These are phyloP conservation scores for Lablab purpureus DNA, from an alignment of 306 rosid species.

Conservation along the genomic window DNA sequence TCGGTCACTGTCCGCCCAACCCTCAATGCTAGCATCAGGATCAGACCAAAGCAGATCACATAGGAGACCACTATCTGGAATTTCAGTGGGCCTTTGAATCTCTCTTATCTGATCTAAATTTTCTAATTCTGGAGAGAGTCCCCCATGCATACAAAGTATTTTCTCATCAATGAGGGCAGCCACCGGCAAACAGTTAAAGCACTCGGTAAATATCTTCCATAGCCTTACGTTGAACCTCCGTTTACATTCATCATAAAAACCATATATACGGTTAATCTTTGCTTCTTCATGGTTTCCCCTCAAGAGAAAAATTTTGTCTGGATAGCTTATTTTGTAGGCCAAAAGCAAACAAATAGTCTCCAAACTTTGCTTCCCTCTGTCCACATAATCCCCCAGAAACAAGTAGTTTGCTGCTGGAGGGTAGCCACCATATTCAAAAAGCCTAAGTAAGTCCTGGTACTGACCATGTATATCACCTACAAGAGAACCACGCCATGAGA, in stretches of 20 bases:
- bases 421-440: constrained; percentile 77
- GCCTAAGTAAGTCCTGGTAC: constrained; percentile 73
- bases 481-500: constrained; percentile 46
- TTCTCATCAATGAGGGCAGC: constrained; percentile 79
- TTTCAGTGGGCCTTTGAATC: constrained; percentile 71
- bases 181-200: constrained; percentile 88
- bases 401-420: constrained; percentile 83
- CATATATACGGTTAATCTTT: constrained; percentile 83
- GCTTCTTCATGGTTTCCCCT: constrained; percentile 97
- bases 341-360: constrained; percentile 89
- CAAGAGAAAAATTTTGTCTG: constrained; percentile 68
- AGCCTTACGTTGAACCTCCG: constrained; percentile 87
- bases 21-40: constrained; percentile 66
- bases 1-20: constrained; percentile 81
- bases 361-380: constrained; percentile 90
- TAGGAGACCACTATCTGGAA: constrained; percentile 80
- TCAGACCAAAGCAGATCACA: constrained; percentile 95
- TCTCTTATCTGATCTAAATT: constrained; percentile 72
- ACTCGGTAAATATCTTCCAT: constrained; percentile 86
- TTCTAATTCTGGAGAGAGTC: constrained; percentile 80
- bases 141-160: constrained; percentile 89
- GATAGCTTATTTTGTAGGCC: constrained; percentile 82
- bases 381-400: constrained; percentile 90
- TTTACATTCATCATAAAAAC: constrained; percentile 90
- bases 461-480: constrained; percentile 95